Evolutionary conservation across 805 yeast species (phyloP), one percentile per base, ranked within the genome.

Genomic region (Lachancea thermotolerans): DNA sequence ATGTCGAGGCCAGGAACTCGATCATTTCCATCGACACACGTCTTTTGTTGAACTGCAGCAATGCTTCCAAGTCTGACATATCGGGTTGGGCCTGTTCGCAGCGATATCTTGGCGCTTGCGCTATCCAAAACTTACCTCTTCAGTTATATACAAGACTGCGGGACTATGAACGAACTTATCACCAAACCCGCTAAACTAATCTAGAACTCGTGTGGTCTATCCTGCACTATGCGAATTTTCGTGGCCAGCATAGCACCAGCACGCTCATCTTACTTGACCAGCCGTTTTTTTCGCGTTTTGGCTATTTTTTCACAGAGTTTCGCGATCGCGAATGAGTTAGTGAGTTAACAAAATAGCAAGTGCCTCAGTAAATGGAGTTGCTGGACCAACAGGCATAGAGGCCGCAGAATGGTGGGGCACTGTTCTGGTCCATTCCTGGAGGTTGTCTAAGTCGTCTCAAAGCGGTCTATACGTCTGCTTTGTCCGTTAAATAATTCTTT

Each of bases 21-120:
- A 64, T 50, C 67, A 64, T 62, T 11, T 58, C 65, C 31, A 46
- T 40, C 34, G 58, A 53, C 5, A 64, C 59, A n/a, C 55, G 49
- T 47, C 50, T 54, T 37, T 51, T 52, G 41, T 56, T 57, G 31
- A 64, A 61, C 17, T 49, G 49, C 35, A 57, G 39, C 37, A 64
- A 49, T 10, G 66, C 65, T 42, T 60, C 59, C 42, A 50, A 53
- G 31, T 59, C 62, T 27, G 57, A 53, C 60, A 58, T 59, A 21
- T 21, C 25, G 25, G 25, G 25, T 21, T 21, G 4, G 25, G 25
- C 25, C 25, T 21, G 25, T 21, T 21, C 25, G 25, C 25, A 21
- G 7, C 25, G 25, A n/a, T 21, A 21, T 21, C 25, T 21, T 21
- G 25, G 25, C 25, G 25, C 25, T 21, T 21, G 25, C 25, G 25